Evolutionary conservation across 352 stramenopile genomes (phyloP).

Genomic region (Globisporangium splendens): DNA sequence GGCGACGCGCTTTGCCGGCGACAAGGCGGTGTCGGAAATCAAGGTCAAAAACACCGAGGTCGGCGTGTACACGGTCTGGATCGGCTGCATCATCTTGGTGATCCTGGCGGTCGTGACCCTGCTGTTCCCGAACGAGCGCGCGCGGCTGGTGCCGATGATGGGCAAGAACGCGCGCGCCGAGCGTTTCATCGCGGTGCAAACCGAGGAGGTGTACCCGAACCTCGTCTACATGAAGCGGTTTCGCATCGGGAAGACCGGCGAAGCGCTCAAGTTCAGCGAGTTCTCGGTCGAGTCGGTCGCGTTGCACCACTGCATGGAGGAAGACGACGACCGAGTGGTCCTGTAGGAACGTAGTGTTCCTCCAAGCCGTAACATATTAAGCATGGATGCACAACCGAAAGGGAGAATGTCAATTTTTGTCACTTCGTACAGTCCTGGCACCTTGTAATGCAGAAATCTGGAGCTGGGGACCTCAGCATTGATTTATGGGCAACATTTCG

Average conservation of each 20-base stretch:
- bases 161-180: slow-evolving; percentile 55
- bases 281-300: slow-evolving; percentile 59
- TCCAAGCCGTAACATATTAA: too few species aligned
- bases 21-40: slow-evolving; percentile 28
- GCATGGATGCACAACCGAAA: too few species aligned
- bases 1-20: slow-evolving; percentile 7
- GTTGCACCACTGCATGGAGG: slow-evolving; percentile 65
- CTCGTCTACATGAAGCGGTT: slow-evolving; percentile 80
- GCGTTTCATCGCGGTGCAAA: slow-evolving; percentile 65
- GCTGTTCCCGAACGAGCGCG: slow-evolving; percentile 47
- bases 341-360: slow-evolving; percentile 25
- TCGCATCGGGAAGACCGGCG: slow-evolving; percentile 60
- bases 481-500: too few species aligned
- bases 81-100: slow-evolving; percentile 16
- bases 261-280: slow-evolving; percentile 71
- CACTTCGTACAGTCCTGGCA: too few species aligned
- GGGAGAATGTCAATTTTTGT: too few species aligned
- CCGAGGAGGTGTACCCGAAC: slow-evolving; percentile 70
- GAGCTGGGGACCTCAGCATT: too few species aligned
- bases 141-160: slow-evolving; percentile 39
- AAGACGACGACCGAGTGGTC: slow-evolving; percentile 66
- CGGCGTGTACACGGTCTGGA: slow-evolving; percentile 38
- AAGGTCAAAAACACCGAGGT: slow-evolving; percentile 60
- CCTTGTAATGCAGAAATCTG: too few species aligned
- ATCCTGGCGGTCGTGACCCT: slow-evolving; percentile 48